A percentile compares a stretch with the other conserved stretches of the same genome.
phyloP scores from a whole-genome alignment of 805 yeast genomes.

The Saccharomyces kudriavzevii region DNA sequence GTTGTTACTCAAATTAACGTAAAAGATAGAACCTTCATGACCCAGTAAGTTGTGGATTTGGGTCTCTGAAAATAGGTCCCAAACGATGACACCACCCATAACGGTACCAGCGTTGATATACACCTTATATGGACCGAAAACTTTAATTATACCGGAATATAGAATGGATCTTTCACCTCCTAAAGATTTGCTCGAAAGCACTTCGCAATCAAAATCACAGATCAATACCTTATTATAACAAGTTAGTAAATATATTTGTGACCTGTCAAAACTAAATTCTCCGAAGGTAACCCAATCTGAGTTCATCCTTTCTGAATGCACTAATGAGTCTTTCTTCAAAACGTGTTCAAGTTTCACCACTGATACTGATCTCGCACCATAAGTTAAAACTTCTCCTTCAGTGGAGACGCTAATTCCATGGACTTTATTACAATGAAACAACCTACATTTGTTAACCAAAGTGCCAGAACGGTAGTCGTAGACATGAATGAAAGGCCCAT shows the following conservation, averaged over 20 bases:
- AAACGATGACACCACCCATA: slow-evolving; percentile 74
- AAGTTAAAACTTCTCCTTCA: slow-evolving; percentile 34
- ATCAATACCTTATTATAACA: slow-evolving; percentile 61
- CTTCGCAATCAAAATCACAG: slow-evolving; percentile 20
- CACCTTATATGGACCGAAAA: slow-evolving; percentile 35
- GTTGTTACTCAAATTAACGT: slow-evolving; percentile 52
- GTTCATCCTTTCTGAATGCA: slow-evolving; percentile 39
- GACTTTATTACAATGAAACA: slow-evolving; percentile 69
- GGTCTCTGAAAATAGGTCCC: slow-evolving; percentile 47
- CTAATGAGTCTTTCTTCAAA: slow-evolving; percentile 11
- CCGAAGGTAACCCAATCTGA: slow-evolving; percentile 77
- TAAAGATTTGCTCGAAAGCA: slow-evolving; percentile 28
- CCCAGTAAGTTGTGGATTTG: slow-evolving; percentile 51
- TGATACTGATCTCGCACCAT: slow-evolving; percentile 69
- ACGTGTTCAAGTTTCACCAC: slow-evolving; percentile 32
- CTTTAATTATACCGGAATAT: slow-evolving; percentile 74
- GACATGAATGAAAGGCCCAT: slow-evolving; percentile 59
- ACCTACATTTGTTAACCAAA: slow-evolving; percentile 33
- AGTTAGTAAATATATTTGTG: slow-evolving; percentile 48
- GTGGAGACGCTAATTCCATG: slow-evolving; percentile 56
- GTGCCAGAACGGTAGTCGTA: slow-evolving; percentile 38
- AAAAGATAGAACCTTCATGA: slow-evolving; percentile 90
- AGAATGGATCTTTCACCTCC: slow-evolving; percentile 72
- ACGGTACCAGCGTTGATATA: slow-evolving; percentile 87
- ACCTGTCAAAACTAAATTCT: slow-evolving; percentile 37